Evolutionary conservation across 257 asterid genomes (phyloP), one percentile per base, ranked within the genome.

Genomic region (Jaltomata sinuosa): DNA sequence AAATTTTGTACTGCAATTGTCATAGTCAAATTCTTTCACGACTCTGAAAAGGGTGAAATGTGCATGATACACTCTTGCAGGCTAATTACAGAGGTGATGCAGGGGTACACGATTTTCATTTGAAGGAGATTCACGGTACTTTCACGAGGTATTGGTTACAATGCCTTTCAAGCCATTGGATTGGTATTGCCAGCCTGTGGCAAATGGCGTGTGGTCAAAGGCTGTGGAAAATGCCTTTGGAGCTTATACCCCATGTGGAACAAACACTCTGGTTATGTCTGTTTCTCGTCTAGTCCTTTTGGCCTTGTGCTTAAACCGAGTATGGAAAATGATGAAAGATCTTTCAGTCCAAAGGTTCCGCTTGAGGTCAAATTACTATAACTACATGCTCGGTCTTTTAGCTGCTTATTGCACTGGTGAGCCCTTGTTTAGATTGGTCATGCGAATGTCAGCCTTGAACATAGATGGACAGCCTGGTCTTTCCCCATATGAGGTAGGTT

Each of bases 181-280:
- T 52, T 94, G 99, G 99, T 96, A 93, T 76, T 96, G 98, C 89
- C 88, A 89, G 91, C 98, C 98, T 29, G 77, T 68, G 29, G 50
- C 49, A 85, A 88, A 90, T 81, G 97, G 98, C 83, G 89, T 92
- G 27, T 96, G 98, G 99, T 90, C 97, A 36, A 90, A 88, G 85
- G 93, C 89, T 29, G 92, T 92, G 47, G 96, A 96, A 57, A 94
- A 93, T 90, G 97, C 98, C 25, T 96, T 96, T 19, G 99, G 99
- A 85, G 93, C 96, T 79, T 93, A 89, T 81, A 93, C 98, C 45
- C 97, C 99, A 2, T 96, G 99, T 86, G 98, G 92, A 52, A 90
- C 92, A 8, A 95, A 96, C 88, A 84, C 98, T 83, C 74, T 94
- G 83, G 98, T 94, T 61, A 87, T 91, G 83, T 91, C 93, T 85